These are phyloP conservation scores for Setomelanomma holmii DNA, from an alignment of 2,329 filamentous ascomycete species.

Conservation along the genomic window DNA sequence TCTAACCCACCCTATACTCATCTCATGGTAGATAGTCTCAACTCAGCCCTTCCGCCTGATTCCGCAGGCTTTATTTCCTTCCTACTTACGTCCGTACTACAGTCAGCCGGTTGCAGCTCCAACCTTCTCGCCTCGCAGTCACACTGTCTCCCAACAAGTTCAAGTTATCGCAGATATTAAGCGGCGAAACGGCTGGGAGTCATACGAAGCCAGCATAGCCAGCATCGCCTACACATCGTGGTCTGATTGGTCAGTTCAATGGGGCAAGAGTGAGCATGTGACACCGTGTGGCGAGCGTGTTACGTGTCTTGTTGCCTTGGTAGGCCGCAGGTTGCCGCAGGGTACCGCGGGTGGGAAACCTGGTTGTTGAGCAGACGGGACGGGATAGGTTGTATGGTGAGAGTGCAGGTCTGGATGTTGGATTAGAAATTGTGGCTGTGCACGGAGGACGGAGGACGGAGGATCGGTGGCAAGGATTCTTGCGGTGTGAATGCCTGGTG, in stretches of 20 bases:
- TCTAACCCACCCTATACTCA: not conserved
- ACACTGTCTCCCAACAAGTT: not conserved
- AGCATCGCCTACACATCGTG: not conserved
- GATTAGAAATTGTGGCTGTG: not conserved
- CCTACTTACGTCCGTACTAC: not conserved
- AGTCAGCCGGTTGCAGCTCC: not conserved
- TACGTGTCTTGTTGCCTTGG: not conserved
- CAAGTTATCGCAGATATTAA: not conserved
- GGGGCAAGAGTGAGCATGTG: slow-evolving; percentile 1
- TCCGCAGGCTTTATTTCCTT: not conserved
- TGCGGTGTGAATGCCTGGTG: too few relatives aligned
- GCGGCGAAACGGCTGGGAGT: not conserved
- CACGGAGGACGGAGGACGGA: too few relatives aligned
- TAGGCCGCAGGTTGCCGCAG: not conserved
- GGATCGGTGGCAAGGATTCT: too few relatives aligned
- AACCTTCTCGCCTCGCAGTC: not conserved
- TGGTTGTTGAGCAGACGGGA: not conserved
- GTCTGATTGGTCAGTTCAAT: not conserved
- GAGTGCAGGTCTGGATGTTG: not conserved
- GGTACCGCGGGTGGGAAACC: too few relatives aligned
- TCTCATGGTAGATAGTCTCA: too few relatives aligned
- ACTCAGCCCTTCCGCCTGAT: not conserved
- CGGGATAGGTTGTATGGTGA: not conserved
- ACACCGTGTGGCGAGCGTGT: not conserved
- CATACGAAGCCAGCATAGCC: not conserved